These are phyloP conservation scores for Fraxinus anomala DNA, from an alignment of 257 asterid genomes.

Conservation along the genomic window DNA sequence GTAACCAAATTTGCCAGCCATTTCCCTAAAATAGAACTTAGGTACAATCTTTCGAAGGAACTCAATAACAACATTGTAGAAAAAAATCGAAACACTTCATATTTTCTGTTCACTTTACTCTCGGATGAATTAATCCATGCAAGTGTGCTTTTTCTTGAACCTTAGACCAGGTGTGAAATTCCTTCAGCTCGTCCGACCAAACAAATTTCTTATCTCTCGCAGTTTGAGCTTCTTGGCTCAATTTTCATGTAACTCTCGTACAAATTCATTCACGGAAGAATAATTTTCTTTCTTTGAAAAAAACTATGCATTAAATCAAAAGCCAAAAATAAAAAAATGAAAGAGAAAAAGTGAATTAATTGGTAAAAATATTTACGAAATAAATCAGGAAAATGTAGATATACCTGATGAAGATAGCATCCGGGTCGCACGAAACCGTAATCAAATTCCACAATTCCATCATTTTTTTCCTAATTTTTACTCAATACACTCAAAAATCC, in stretches of 20 bases:
- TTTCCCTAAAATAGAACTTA: too few relatives aligned
- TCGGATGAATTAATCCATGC: too few relatives aligned
- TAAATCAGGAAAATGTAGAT: not conserved
- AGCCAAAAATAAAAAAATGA: not conserved
- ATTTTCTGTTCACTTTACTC: too few relatives aligned
- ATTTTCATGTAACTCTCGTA: not conserved
- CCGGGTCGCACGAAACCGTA: conserved; percentile 19
- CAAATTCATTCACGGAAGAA: not conserved
- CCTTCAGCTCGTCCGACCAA: too few relatives aligned
- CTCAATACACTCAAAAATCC: not conserved
- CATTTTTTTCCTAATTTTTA: not conserved
- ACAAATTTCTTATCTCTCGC: too few relatives aligned
- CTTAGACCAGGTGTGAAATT: too few relatives aligned
- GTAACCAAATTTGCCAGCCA: too few relatives aligned
- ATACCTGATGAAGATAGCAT: conserved; percentile 29
- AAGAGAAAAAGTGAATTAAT: not conserved
- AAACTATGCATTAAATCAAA: not conserved
- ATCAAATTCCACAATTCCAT: conserved; percentile 6
- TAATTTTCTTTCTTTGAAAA: too few relatives aligned
- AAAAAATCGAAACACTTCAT: too few relatives aligned
- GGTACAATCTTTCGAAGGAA: too few relatives aligned
- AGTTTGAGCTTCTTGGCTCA: not conserved
- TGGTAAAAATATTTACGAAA: not conserved
- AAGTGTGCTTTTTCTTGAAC: not conserved
- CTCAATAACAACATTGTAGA: too few relatives aligned